Conservation (phyloP, 331 rosid species). For the Dryas integrifolia region DNA sequence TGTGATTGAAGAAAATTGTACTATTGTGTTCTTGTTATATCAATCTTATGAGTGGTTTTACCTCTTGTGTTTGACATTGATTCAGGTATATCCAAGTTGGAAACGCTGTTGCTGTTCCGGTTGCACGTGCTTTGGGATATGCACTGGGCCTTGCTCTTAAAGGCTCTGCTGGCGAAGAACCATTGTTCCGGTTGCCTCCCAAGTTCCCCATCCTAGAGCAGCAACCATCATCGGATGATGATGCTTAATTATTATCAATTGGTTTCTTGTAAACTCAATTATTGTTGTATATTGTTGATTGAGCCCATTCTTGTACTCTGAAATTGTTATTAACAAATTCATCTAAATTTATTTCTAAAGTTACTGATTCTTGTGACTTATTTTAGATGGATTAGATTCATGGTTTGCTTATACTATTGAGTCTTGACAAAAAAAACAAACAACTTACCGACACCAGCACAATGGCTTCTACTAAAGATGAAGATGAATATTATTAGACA, state of each 20-base stretch:
- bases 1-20: background rate
- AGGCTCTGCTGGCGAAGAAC: conserved; percentile 28
- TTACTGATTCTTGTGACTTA: too few species aligned
- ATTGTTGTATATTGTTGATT: background rate
- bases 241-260: background rate
- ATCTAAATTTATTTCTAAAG: too few species aligned
- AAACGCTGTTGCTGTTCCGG: conserved; percentile 85
- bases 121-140: conserved; percentile 66
- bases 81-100: conserved; percentile 76
- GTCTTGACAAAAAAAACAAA: too few species aligned
- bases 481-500: too few species aligned
- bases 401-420: too few species aligned
- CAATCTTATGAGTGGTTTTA: background rate
- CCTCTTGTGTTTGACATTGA: background rate
- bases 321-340: too few species aligned
- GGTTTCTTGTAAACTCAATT: too few species aligned
- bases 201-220: conserved; percentile 44
- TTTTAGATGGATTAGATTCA: too few species aligned
- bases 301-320: too few species aligned
- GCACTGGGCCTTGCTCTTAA: conserved; percentile 50
- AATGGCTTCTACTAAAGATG: too few species aligned
- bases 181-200: conserved; percentile 41
- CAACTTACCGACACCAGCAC: too few species aligned
- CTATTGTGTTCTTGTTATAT: background rate
- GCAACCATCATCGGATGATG: conserved; percentile 37